Conservation (phyloP, 768 basidiomycete genomes). For the Mycena belliarum region DNA sequence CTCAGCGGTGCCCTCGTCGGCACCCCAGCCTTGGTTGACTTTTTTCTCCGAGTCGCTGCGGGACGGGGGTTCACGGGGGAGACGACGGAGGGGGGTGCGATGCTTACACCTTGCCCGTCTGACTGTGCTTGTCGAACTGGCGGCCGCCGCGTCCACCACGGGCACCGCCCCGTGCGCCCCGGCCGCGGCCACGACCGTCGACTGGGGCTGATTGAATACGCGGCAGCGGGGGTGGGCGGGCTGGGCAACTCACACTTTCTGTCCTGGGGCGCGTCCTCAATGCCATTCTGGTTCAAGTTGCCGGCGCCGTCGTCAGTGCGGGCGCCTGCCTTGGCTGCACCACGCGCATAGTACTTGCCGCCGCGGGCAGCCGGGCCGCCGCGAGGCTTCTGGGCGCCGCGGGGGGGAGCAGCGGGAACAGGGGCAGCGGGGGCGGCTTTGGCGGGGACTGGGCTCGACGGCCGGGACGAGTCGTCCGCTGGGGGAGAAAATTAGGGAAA, state of each 20-base stretch:
- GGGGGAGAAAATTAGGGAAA: slow-evolving; percentile 22
- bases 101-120: slow-evolving; percentile 78
- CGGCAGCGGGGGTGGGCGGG: slow-evolving; percentile 5
- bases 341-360: slow-evolving; percentile 71
- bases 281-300: slow-evolving; percentile 27
- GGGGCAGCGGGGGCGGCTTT: slow-evolving; percentile 37
- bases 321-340: slow-evolving; percentile 42
- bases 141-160: slow-evolving; percentile 69
- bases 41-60: slow-evolving; percentile 92
- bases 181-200: slow-evolving; percentile 49
- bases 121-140: slow-evolving; percentile 83
- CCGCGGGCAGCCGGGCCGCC: slow-evolving; percentile 64
- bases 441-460: slow-evolving; percentile 40
- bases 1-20: slow-evolving; percentile 84
- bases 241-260: slow-evolving; percentile 35
- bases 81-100: neutral
- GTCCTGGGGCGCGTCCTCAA: slow-evolving; percentile 27
- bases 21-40: slow-evolving; percentile 93
- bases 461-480: slow-evolving; percentile 52
- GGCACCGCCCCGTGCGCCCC: slow-evolving; percentile 54
- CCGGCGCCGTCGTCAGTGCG: slow-evolving; percentile 28
- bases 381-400: slow-evolving; percentile 43
- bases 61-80: slow-evolving; percentile 16
- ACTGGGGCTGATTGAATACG: slow-evolving; percentile 22
- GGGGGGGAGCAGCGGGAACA: slow-evolving; percentile 40